Evolutionary conservation across 2,329 filamentous ascomycete species (phyloP).

Genomic region (Colletotrichum liaoningense): DNA sequence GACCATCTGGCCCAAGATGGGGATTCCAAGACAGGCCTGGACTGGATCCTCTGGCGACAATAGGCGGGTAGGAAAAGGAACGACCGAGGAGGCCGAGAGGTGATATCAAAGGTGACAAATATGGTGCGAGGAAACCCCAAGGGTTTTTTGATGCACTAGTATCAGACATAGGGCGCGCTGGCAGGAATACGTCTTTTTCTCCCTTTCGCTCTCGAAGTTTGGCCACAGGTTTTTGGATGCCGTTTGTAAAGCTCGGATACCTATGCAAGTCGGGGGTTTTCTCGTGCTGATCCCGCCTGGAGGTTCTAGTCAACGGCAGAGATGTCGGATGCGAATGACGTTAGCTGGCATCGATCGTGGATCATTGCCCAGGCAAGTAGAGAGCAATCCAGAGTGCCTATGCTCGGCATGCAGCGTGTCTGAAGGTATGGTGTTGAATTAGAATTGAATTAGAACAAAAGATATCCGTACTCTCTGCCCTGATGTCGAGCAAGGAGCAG

Average conservation of each 20-base stretch:
- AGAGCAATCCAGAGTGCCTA: neutral
- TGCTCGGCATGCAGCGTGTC: neutral
- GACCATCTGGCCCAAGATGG: constrained; percentile 19
- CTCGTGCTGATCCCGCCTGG: constrained; percentile 1
- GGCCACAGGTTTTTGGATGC: neutral
- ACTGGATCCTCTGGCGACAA: neutral
- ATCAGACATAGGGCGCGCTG: neutral
- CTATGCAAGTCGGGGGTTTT: constrained; percentile 1
- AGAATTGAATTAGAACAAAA: neutral
- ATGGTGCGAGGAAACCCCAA: neutral
- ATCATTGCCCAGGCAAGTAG: constrained; percentile 1
- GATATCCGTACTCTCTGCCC: neutral
- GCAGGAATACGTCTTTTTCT: constrained; percentile 3
- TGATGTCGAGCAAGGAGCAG: neutral
- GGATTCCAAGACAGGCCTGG: constrained; percentile 28
- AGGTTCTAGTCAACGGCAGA: neutral
- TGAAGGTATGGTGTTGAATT: neutral
- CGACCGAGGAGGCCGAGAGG: neutral
- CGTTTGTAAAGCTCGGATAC: neutral
- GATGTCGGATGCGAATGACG: neutral
- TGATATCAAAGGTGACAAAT: constrained; percentile 3
- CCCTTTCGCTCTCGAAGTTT: constrained; percentile 8
- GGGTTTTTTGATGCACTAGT: constrained; percentile 13
- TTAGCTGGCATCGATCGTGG: constrained; percentile 1
- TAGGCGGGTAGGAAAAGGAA: neutral